Conservation (phyloP, 495 filamentous ascomycete genomes). For the Haplographium delicatum region DNA sequence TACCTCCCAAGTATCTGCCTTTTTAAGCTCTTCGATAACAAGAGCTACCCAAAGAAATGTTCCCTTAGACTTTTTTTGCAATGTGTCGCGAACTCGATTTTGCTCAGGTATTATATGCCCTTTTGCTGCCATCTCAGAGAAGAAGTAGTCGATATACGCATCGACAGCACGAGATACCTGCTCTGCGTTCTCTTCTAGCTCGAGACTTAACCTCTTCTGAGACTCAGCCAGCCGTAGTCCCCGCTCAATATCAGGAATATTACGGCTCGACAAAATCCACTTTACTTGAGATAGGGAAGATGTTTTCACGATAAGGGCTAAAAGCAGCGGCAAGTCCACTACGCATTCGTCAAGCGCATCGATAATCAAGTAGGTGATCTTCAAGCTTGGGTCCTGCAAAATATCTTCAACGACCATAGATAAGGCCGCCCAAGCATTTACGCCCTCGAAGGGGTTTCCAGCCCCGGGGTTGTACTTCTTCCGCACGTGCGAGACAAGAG, state of each 20-base stretch:
- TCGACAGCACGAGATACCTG: conserved; percentile 25
- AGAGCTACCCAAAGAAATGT: conserved; percentile 34
- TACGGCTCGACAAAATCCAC: conserved; percentile 31
- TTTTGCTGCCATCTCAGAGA: conserved; percentile 6
- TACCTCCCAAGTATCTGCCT: conserved; percentile 17
- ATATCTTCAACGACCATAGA: conserved; percentile 27
- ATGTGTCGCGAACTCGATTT: too few relatives aligned
- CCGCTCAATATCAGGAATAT: conserved; percentile 23
- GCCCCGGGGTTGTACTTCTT: conserved; percentile 24
- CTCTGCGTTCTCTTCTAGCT: conserved; percentile 29
- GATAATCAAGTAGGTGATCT: conserved; percentile 31
- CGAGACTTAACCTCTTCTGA: conserved; percentile 22
- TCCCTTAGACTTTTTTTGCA: conserved; percentile 29
- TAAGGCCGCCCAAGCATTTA: conserved; percentile 25
- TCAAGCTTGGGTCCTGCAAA: conserved; percentile 22
- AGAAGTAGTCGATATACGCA: conserved; percentile 24
- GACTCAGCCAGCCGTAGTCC: neutral
- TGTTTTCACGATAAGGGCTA: conserved; percentile 7
- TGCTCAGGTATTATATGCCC: too few relatives aligned
- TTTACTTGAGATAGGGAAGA: conserved; percentile 19
- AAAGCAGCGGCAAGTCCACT: conserved; percentile 4
- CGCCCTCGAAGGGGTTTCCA: conserved; percentile 25
- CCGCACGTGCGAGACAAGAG: conserved; percentile 1
- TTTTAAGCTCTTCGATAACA: conserved; percentile 23
- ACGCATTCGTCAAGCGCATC: too few relatives aligned